Evolutionary conservation across 306 rosid genomes (phyloP).

Genomic region (Rosa lucieae): DNA sequence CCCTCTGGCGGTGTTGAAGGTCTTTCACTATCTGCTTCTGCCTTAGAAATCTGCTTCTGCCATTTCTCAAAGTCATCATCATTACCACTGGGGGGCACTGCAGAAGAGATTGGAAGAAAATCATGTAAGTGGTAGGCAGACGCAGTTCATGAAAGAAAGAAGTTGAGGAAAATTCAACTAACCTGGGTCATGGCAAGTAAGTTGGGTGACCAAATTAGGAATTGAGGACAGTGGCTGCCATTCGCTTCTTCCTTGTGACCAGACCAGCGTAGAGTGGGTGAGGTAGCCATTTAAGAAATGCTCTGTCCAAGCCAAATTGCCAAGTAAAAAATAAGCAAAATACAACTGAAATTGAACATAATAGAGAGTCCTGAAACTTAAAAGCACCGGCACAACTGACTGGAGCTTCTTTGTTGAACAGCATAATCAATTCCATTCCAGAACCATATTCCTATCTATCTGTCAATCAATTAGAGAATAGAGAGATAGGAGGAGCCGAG

Average conservation of each 20-base stretch:
- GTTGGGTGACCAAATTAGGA: slow-evolving; percentile 47
- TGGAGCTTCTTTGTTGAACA: no score
- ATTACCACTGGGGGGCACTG: slow-evolving; percentile 45
- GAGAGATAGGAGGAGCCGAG: not conserved
- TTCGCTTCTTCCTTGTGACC: slow-evolving; percentile 88
- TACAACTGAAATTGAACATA: slow-evolving; percentile 47
- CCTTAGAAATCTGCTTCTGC: slow-evolving; percentile 31
- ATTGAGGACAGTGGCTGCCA: slow-evolving; percentile 86
- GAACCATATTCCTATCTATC: not conserved
- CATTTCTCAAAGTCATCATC: slow-evolving; percentile 73
- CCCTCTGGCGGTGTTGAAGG: slow-evolving; percentile 94
- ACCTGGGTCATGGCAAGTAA: slow-evolving; percentile 48
- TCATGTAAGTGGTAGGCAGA: not conserved
- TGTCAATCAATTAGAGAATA: not conserved
- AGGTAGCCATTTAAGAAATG: slow-evolving; percentile 81
- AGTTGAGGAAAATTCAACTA: not conserved
- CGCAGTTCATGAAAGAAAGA: slow-evolving; percentile 2
- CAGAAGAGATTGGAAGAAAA: slow-evolving; percentile 25
- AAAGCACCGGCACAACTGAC: no score
- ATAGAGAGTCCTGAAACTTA: slow-evolving; percentile 3
- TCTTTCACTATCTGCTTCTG: slow-evolving; percentile 56
- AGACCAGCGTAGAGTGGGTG: slow-evolving; percentile 53
- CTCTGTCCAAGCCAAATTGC: slow-evolving; percentile 53
- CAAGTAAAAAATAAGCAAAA: slow-evolving; percentile 47
- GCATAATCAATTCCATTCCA: not conserved